Base-by-base conservation (phyloP, 2,329 filamentous ascomycete genomes). In the Fusarium pseudograminearum region DNA sequence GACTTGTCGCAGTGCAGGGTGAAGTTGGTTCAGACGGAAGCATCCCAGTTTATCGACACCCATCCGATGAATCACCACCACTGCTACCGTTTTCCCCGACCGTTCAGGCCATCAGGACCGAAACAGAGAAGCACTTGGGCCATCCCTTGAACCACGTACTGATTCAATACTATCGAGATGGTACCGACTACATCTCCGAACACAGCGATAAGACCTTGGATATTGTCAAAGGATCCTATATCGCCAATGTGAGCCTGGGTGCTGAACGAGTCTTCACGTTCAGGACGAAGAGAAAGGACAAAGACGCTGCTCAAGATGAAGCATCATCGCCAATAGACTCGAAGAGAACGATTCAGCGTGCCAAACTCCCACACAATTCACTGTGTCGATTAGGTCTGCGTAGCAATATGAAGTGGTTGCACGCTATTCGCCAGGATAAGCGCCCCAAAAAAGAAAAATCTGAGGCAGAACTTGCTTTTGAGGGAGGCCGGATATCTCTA, bases 191-290 rank as follows among this genome's bases (percentile, higher is more conserved):
- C 77, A 99, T 99, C 67, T 96, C 93, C 1, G 96, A 99, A 77
- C 96, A 99, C 76, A 97, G 93, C 40, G 96, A 99, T 78, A 99
- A 99, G 81, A 97, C 95, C 0, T 84, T 99, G 26, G 96, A 99
- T 77, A 96, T 99, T 59, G 90, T 89, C 15, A 88, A 87, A 28
- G 89, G 86, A 7, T 96, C 92, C 26, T 94, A 86, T 63, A 97
- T 99, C 71, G 93, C 94, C 70, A 99, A 98, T 76, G 89, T 97
- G 51, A 97, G 93, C 70, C 86, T 98, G n/a, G 96, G 96, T 2
- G 94, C 95, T 1, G 90, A 97, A 80, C 86, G 96, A 55, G 94
- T 90, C 4, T 98, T 98, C 94, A 86, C 92, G 0, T 87, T 99
- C 36, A 89, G 96, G 53, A 95, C 91, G 14, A 97, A 97, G 81